Evolutionary conservation across 202 grass and related monocot genomes (phyloP), one percentile per base, ranked within the genome.

Genomic region (Musa balbisiana): DNA sequence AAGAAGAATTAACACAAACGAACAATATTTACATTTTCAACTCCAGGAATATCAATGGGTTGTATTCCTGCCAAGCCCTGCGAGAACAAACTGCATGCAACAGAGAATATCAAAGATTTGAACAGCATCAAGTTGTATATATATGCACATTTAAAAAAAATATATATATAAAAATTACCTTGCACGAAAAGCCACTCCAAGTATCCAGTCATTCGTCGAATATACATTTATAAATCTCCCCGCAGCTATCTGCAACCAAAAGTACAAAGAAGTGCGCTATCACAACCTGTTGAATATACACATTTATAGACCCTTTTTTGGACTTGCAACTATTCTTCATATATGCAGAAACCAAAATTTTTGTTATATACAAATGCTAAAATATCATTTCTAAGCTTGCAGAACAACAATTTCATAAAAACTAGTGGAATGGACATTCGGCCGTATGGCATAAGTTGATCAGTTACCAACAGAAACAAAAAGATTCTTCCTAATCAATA

Each of bases 41-140:
- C 81, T 53, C 95, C 91, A 77, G 89, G 85, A 66, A 88, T 53
- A 83, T 92, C 91, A 24, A 99, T 78, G n/a, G 89, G 81, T 87
- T 99, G 95, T 73, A 99, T 99, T 49, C 95, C 91, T 77, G 95
- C 91, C 82, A 99, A 82, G 71, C 95, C 95, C 92, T 99, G 95
- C 0, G 91, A 87, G 27, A 98, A 85, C 25, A 98, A 67, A 76
- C 95, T 98, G 80, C 79, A 81, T 92, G 82, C 79, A 81, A 12
- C 3, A 72, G 50, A 83, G 55, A 53, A 84, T 33, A 22, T 67
- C 13, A 51, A 56, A 74, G 67, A 0, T 25, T 25, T 9, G 15
- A 65, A 20, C 67, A 50, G 8, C 16, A 69, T n/a, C 1, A 69
- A 69, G 33, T 51, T 69, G 6, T 10, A 27, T 12, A 50, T 33